Evolutionary conservation across 805 yeast genomes (phyloP).

Genomic region (Sugiyamaella boreocaroliniensis): DNA sequence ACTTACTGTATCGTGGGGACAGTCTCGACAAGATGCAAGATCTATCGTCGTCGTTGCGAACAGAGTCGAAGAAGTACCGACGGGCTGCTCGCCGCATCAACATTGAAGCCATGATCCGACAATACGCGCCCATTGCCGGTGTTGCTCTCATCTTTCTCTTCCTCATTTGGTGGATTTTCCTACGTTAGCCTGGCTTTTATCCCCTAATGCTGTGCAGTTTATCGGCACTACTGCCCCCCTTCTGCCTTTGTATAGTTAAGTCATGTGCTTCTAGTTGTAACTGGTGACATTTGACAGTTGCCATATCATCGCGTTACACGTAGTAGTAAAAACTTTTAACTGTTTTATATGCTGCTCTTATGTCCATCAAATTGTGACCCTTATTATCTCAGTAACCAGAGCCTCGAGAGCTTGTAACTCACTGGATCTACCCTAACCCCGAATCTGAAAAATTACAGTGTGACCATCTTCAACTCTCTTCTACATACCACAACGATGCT

Average conservation of each 20-base stretch:
- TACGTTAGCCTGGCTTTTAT: conserved; percentile 31
- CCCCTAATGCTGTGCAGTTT: neutral
- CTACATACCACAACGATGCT: neutral
- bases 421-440: neutral
- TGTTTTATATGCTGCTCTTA: no score
- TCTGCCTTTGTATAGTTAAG: no score
- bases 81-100: conserved; percentile 87
- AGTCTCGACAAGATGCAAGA: conserved; percentile 84
- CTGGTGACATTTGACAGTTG: no score
- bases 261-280: no score
- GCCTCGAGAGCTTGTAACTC: neutral
- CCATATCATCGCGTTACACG: no score
- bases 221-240: neutral
- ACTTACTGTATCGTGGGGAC: conserved; percentile 89
- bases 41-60: conserved; percentile 68
- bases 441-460: conserved; percentile 1
- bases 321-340: no score
- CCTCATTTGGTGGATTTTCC: conserved; percentile 74
- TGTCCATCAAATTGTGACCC: no score
- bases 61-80: conserved; percentile 80
- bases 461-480: neutral
- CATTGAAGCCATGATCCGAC: conserved; percentile 78
- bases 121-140: conserved; percentile 82
- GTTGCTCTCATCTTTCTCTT: conserved; percentile 62
- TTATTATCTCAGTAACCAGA: no score